Conservation (phyloP, 202 grass and related monocot species). For the Saccharum hybrid region DNA sequence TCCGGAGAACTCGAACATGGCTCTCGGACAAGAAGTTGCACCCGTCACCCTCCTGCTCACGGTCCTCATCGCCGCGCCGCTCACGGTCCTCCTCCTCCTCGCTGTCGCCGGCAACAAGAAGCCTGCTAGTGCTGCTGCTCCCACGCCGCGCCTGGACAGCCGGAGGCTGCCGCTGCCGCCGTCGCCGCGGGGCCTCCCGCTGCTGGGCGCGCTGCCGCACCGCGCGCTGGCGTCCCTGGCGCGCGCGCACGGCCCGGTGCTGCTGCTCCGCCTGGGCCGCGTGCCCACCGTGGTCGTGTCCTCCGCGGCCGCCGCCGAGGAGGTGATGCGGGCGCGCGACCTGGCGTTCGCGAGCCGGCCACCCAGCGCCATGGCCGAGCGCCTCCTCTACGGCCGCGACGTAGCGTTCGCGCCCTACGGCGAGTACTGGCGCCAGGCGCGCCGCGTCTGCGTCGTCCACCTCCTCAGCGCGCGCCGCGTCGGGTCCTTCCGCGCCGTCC, state of each 20-base stretch:
- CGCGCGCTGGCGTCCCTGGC: slow-evolving; percentile 44
- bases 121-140: neutral
- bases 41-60: neutral
- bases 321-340: slow-evolving; percentile 48
- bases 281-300: slow-evolving; percentile 49
- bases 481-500: neutral
- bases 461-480: too few relatives aligned
- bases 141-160: rapidly evolving
- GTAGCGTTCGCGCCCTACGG: too few relatives aligned
- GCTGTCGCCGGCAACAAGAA: neutral
- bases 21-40: neutral
- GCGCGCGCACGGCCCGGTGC: slow-evolving; percentile 46
- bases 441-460: too few relatives aligned
- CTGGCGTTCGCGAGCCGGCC: too few relatives aligned
- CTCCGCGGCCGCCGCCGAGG: slow-evolving; percentile 41
- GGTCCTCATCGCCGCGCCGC: neutral
- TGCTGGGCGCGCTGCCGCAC: slow-evolving; percentile 52
- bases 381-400: too few relatives aligned
- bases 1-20: slow-evolving; percentile 4
- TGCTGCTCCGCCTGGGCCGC: slow-evolving; percentile 56
- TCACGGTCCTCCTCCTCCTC: neutral
- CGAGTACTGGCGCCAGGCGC: too few relatives aligned
- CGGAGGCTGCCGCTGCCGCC: slow-evolving; percentile 4
- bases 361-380: too few relatives aligned
- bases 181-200: slow-evolving; percentile 44